These are phyloP conservation scores for Schwanniomyces etchellsii DNA, from an alignment of 1,139 yeast genomes.

Conservation along the genomic window DNA sequence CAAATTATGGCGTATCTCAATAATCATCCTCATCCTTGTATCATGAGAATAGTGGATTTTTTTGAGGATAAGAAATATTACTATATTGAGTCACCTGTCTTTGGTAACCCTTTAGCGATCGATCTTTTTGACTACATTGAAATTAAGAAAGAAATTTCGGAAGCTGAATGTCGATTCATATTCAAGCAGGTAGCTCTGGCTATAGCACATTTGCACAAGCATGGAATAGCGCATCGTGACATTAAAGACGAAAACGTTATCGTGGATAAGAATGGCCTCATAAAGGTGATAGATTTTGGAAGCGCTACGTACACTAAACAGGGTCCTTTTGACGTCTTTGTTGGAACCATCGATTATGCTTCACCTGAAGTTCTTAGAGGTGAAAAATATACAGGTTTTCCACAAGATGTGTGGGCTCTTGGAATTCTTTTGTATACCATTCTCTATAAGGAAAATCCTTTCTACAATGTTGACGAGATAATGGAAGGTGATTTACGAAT, in stretches of 20 bases:
- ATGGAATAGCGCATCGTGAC: constrained; percentile 90
- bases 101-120: constrained; percentile 83
- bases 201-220: constrained; percentile 70
- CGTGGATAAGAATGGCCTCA: constrained; percentile 69
- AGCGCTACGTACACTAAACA: constrained; percentile 84
- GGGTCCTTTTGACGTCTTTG: constrained; percentile 96
- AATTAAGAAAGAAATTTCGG: constrained; percentile 72
- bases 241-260: constrained; percentile 93
- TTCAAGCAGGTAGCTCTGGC: constrained; percentile 79
- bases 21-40: constrained; percentile 77
- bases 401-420: constrained; percentile 96
- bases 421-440: constrained; percentile 87
- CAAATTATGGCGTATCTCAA: constrained; percentile 81
- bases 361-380: constrained; percentile 94
- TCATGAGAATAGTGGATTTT: constrained; percentile 77
- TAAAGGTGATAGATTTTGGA: constrained; percentile 91
- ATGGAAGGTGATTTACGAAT: constrained; percentile 80
- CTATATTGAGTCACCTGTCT: constrained; percentile 86
- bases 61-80: constrained; percentile 88
- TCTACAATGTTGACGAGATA: constrained; percentile 90
- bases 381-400: constrained; percentile 81
- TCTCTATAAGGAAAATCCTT: constrained; percentile 92
- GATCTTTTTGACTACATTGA: constrained; percentile 92
- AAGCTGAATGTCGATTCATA: constrained; percentile 67
- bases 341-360: constrained; percentile 95